Base-by-base conservation (phyloP, 129 eudicot genomes). In the Kitagawia praeruptora region DNA sequence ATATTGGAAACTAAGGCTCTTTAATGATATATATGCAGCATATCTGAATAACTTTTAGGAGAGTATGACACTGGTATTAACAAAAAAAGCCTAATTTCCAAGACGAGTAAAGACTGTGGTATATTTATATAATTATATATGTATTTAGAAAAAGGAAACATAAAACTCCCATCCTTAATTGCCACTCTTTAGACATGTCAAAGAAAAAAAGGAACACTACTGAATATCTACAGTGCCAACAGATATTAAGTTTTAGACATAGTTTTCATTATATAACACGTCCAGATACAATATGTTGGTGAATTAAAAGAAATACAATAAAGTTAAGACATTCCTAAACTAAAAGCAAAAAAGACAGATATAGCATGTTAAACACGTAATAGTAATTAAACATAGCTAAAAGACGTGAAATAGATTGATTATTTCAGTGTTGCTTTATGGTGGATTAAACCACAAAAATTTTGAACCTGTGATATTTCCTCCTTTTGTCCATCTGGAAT, bases 401-500 rank as follows among this genome's bases (percentile, higher is more conserved):
- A 18, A 38, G 42, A 38, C 27, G 46, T 34, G 16, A 28, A 13
- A 61, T 61, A 12, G 19, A 74, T n/a, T 25, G n/a, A 51, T 21
- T 18, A 6, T 18, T 51, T 51, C n/a, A 51, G 61, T 51, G 44
- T 8, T n/a, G 1, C 34, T 41, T 73, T 41, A 5, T 47, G 34
- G 8, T 45, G 47, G 58, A 74, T 45, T 3, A 44, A 25, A 18
- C 56, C 18, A 12, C 28, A 42, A 25, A 70, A 72, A 80, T 45
- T 37, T 54, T 83, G 75, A 87, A 93, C 98, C 97, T 88, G 98
- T 80, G 98, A 93, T 77, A 94, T 84, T 87, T 94, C 98, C 85
- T 94, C 98, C 85, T 87, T 94, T 74, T 92, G 86, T 69, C 97
- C 98, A 76, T 89, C 96, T 4, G 96, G 96, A 84, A 94, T 91